Evolutionary conservation across 2,329 filamentous ascomycete species (phyloP).

Genomic region (Aspergillus chevalieri): DNA sequence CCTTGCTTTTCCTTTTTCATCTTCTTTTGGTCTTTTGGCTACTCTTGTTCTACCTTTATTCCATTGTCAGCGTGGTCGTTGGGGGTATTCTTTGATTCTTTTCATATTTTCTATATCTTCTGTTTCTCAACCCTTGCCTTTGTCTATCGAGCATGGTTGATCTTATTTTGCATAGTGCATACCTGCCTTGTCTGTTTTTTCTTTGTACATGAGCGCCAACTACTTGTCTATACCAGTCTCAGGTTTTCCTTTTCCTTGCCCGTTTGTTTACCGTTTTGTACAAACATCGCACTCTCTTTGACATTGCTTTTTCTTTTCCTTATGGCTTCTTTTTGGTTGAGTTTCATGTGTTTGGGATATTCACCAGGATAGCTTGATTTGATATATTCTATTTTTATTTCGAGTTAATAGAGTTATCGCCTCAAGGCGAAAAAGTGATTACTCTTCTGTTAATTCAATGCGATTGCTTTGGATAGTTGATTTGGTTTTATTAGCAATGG

Average conservation of each 20-base stretch:
- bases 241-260: not conserved
- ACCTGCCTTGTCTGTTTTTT: not conserved
- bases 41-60: not conserved
- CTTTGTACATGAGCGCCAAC: slow-evolving; percentile 12
- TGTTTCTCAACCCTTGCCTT: not conserved
- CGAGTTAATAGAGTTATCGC: too few species aligned
- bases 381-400: not conserved
- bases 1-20: slow-evolving; percentile 1
- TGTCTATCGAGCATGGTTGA: not conserved
- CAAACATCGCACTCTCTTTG: not conserved
- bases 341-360: not conserved
- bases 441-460: too few species aligned
- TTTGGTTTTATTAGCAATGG: too few species aligned
- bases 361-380: not conserved
- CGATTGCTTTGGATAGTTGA: too few species aligned
- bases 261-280: not conserved
- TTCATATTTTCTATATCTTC: slow-evolving; percentile 4
- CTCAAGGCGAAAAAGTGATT: too few species aligned
- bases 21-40: slow-evolving; percentile 2
- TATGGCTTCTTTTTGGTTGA: not conserved
- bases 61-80: slow-evolving; percentile 1
- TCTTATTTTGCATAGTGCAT: not conserved
- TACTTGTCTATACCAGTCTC: slow-evolving; percentile 6
- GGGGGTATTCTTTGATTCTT: slow-evolving; percentile 1
- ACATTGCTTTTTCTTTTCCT: not conserved